These are phyloP conservation scores for Takashimella tepidaria DNA, from an alignment of 1,284 basidiomycete species.

Conservation along the genomic window DNA sequence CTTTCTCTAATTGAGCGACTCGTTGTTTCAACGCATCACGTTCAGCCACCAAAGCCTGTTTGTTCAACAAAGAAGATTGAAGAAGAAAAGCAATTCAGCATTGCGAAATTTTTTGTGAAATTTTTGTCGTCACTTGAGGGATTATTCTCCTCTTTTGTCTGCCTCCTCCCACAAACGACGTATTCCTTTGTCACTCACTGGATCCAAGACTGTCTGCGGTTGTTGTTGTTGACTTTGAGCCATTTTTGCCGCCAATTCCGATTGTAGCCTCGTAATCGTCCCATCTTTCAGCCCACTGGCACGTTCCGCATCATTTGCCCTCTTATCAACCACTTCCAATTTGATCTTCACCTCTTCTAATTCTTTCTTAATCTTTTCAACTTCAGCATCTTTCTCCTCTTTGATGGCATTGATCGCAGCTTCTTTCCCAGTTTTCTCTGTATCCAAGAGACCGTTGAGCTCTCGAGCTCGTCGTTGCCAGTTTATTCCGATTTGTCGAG, in stretches of 20 bases:
- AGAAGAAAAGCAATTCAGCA: too few relatives aligned
- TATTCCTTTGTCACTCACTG: background rate
- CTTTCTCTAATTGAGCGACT: conserved; percentile 32
- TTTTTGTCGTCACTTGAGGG: too few relatives aligned
- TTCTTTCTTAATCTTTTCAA: conserved; percentile 17
- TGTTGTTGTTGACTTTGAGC: conserved; percentile 1
- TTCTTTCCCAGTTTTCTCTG: conserved; percentile 10
- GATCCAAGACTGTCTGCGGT: background rate
- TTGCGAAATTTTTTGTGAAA: too few relatives aligned
- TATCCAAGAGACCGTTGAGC: too few relatives aligned
- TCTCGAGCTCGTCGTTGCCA: conserved; percentile 30
- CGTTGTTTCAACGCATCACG: conserved; percentile 30
- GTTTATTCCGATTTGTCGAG: conserved; percentile 33
- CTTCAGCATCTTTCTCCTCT: conserved; percentile 26
- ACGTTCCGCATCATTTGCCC: conserved; percentile 22
- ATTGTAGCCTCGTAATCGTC: conserved; percentile 29
- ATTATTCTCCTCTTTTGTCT: background rate
- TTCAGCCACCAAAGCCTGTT: conserved; percentile 27
- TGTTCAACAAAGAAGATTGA: background rate
- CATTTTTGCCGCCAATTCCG: conserved; percentile 27
- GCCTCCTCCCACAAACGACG: background rate
- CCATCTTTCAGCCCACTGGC: conserved; percentile 23
- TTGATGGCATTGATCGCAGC: conserved; percentile 11
- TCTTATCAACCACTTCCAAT: conserved; percentile 30
- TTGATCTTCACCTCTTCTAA: conserved; percentile 26